Evolutionary conservation across 441 rosid species (phyloP).

Genomic region (Melastoma candidum): DNA sequence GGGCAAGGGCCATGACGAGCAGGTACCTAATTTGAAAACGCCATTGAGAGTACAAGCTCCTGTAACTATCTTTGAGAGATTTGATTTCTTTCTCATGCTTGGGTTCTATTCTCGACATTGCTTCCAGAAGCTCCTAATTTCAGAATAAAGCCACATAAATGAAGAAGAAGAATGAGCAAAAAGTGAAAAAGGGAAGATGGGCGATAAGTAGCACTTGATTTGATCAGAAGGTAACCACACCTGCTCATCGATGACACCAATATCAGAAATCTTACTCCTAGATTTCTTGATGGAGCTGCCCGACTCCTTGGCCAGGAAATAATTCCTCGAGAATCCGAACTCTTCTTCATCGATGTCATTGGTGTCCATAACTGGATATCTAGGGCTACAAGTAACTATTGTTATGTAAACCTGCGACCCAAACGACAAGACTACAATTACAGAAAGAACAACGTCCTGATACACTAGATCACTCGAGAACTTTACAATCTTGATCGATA

Average conservation of each 20-base stretch:
- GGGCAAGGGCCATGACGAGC: too few relatives aligned
- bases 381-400: too few relatives aligned
- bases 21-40: slow-evolving; percentile 58
- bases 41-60: slow-evolving; percentile 58
- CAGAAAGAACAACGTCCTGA: too few relatives aligned
- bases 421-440: too few relatives aligned
- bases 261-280: slow-evolving; percentile 54
- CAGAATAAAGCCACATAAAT: background rate
- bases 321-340: slow-evolving; percentile 77
- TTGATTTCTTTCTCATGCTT: slow-evolving; percentile 57
- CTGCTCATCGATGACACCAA: slow-evolving; percentile 71
- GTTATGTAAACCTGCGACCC: too few relatives aligned
- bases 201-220: background rate
- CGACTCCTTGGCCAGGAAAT: slow-evolving; percentile 75
- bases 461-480: too few relatives aligned
- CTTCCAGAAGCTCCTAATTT: slow-evolving; percentile 60
- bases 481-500: too few relatives aligned
- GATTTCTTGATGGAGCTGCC: slow-evolving; percentile 55
- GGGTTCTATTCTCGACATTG: slow-evolving; percentile 39
- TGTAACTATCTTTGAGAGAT: slow-evolving; percentile 49
- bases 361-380: slow-evolving; percentile 26
- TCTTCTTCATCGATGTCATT: slow-evolving; percentile 49
- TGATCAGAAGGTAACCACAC: slow-evolving; percentile 19
- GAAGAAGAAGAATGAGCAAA: background rate
- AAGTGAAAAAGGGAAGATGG: background rate